Conservation (phyloP, 2,329 filamentous ascomycete genomes). For the Moelleriella libera region DNA sequence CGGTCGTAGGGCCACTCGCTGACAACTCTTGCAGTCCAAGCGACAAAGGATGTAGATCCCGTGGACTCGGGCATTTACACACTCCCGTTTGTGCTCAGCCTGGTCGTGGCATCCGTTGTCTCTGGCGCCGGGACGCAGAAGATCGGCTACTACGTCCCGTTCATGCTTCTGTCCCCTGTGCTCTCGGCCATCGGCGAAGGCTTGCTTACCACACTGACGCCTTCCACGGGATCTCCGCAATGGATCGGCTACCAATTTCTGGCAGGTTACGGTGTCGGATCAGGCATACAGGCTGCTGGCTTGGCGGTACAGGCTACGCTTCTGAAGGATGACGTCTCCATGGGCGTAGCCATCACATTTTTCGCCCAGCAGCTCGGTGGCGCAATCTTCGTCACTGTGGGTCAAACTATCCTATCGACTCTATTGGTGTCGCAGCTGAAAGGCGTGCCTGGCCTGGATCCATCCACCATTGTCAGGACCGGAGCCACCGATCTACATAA, state of each 20-base stretch:
- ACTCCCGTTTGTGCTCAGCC: constrained; percentile 39
- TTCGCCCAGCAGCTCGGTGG: constrained; percentile 46
- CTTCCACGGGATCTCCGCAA: constrained; percentile 27
- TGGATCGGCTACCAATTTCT: constrained; percentile 50
- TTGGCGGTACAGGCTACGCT: constrained; percentile 43
- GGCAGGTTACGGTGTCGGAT: constrained; percentile 42
- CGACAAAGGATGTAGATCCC: constrained; percentile 35
- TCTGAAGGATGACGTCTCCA: constrained; percentile 35
- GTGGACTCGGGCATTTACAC: constrained; percentile 43
- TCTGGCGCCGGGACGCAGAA: constrained; percentile 34
- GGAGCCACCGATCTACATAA: constrained; percentile 47
- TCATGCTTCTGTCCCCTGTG: constrained; percentile 36
- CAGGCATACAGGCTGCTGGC: constrained; percentile 42
- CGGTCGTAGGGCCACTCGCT: neutral
- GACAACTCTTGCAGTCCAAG: constrained; percentile 28
- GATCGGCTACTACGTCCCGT: constrained; percentile 45
- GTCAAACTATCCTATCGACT: constrained; percentile 37
- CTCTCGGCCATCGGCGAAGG: constrained; percentile 39
- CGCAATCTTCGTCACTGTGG: constrained; percentile 42
- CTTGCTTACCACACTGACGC: constrained; percentile 40
- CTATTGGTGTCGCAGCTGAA: constrained; percentile 24
- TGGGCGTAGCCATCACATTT: constrained; percentile 37
- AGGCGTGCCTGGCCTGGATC: constrained; percentile 26
- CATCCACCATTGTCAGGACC: constrained; percentile 25
- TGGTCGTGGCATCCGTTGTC: constrained; percentile 35